phyloP scores from a whole-genome alignment of 805 yeast genomes.

The Spathaspora arborariae region DNA sequence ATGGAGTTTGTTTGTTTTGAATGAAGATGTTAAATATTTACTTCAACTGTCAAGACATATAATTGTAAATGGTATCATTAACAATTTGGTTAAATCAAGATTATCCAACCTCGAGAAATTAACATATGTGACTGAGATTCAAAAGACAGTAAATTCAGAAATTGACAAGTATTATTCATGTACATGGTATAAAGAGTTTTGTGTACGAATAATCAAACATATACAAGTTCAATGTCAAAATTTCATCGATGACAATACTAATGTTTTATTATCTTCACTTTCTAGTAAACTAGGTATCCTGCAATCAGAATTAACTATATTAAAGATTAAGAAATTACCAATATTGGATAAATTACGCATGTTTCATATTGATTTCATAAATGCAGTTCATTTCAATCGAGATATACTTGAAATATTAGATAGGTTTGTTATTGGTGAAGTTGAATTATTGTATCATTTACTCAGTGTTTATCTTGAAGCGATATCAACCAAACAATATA shows the following conservation, averaged over 20 bases:
- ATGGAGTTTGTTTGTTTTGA: conserved; percentile 15
- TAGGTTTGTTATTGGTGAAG: conserved; percentile 17
- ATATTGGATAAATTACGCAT: conserved; percentile 18
- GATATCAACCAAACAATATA: conserved; percentile 13
- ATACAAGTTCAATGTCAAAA: conserved; percentile 16
- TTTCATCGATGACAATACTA: conserved; percentile 11
- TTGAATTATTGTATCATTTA: conserved; percentile 23
- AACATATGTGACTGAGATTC: conserved; percentile 14
- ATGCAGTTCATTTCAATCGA: conserved; percentile 12
- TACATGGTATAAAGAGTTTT: conserved; percentile 25
- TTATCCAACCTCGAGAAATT: not conserved
- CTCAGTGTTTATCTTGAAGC: conserved; percentile 26
- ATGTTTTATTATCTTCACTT: conserved; percentile 14
- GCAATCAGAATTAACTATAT: conserved; percentile 17
- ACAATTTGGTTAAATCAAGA: conserved; percentile 14
- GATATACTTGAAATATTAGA: conserved; percentile 18
- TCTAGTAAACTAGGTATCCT: conserved; percentile 27
- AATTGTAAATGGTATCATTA: conserved; percentile 17
- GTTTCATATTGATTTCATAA: conserved; percentile 8
- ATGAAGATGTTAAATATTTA: conserved; percentile 13
- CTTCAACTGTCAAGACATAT: conserved; percentile 16
- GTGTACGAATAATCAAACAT: conserved; percentile 22
- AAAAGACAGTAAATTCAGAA: conserved; percentile 21
- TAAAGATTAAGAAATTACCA: conserved; percentile 18
- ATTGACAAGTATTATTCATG: conserved; percentile 21